Base-by-base conservation (phyloP, 2,329 filamentous ascomycete species). In the Claviceps cyperi region DNA sequence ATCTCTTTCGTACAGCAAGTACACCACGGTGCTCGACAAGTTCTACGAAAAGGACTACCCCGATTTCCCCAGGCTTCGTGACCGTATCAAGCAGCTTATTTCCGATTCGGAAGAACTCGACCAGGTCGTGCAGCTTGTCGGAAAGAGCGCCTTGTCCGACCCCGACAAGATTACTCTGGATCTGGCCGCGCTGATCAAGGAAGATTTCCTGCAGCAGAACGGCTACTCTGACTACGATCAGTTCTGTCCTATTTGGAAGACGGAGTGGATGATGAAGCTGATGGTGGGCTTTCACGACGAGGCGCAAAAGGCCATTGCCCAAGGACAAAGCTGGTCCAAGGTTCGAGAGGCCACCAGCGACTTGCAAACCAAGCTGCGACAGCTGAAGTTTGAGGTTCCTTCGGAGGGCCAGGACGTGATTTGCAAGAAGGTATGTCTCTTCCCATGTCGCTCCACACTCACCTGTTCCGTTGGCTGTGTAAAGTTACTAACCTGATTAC, bases 211-310 rank as follows among this genome's bases (percentile, higher is more conserved):
- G 65, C 92, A 98, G 71, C 92, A 98, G 69, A 98, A 98, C 72
- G 92, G 92, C 55, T 98, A 98, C 80, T 92, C 86, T 58, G 88
- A 97, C 69, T 97, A 98, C 66, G 92, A 98, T 65, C 90, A 97
- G 72, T 98, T 94, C 81, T 98, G 92, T 65, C 92, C 92, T 47
- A 79, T 98, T 63, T 98, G 92, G 92, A 98, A 98, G 83, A 98
- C 92, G 0, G 86, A 94, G 68, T 98, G 92, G 84, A 97, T 98
- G 92, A 98, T 98, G 92, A 96, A 94, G 79, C 84, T 88, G 56
- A 97, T 98, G 82, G 86, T 98, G 76, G 86, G 84, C 52, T 98
- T 91, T 79, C 88, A 96, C 66, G 94, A 98, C 62, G 92, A 98
- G 74, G 83, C 88, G 22, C 91, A 97, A 68, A 97, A 96, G 79